phyloP scores from a whole-genome alignment of 1,284 basidiomycete genomes.

The Dichomitus squalens region DNA sequence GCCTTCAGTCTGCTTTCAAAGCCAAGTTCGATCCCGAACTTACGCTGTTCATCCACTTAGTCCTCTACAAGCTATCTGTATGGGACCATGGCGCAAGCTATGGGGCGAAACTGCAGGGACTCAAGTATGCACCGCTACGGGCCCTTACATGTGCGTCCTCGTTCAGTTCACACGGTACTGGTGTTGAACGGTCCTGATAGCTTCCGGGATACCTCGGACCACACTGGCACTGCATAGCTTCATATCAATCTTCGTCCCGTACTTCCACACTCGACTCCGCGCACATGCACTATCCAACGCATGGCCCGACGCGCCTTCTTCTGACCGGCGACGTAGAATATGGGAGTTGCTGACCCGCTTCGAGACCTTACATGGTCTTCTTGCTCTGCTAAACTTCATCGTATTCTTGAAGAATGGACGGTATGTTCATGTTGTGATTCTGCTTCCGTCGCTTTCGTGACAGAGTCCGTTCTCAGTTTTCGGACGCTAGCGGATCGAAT shows the following conservation, averaged over 20 bases:
- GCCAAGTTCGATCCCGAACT: slow-evolving; percentile 83
- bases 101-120: slow-evolving; percentile 89
- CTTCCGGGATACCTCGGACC: slow-evolving; percentile 61
- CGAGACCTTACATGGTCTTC: slow-evolving; percentile 65
- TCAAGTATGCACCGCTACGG: slow-evolving; percentile 51
- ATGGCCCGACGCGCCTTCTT: slow-evolving; percentile 89
- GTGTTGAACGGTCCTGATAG: slow-evolving; percentile 36
- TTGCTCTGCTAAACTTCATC: slow-evolving; percentile 77
- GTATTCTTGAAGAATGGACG: slow-evolving; percentile 87
- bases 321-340: slow-evolving; percentile 70
- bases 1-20: slow-evolving; percentile 58
- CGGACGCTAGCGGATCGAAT: slow-evolving; percentile 85
- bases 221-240: slow-evolving; percentile 70
- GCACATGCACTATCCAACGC: slow-evolving; percentile 78
- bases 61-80: slow-evolving; percentile 84
- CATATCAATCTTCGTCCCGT: slow-evolving; percentile 79
- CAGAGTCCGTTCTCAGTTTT: slow-evolving; percentile 55
- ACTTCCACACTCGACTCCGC: slow-evolving; percentile 76
- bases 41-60: slow-evolving; percentile 72
- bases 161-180: not conserved
- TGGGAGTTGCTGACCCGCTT: slow-evolving; percentile 75
- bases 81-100: slow-evolving; percentile 86
- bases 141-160: slow-evolving; percentile 4
- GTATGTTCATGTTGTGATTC: slow-evolving; percentile 42
- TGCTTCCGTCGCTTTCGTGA: not conserved